Percentiles rank a stretch among this genome's conserved stretches.
phyloP scores from a whole-genome alignment of 768 basidiomycete species.

The Sistotremastrum niveocremeum region DNA sequence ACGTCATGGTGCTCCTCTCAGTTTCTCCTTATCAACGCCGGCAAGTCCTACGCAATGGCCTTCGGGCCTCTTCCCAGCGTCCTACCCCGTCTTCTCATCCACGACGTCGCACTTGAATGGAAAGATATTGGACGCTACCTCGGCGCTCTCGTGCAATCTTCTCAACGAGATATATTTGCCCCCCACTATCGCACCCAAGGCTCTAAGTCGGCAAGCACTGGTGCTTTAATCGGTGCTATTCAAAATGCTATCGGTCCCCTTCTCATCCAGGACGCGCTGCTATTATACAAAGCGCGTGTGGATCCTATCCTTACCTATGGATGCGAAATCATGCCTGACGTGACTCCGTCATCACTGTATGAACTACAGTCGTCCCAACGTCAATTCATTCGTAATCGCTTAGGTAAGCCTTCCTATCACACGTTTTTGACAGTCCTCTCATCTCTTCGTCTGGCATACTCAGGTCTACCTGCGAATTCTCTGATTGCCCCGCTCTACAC shows the following conservation, averaged over 20 bases:
- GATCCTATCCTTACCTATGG: constrained; percentile 15
- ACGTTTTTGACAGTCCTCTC: too few relatives aligned
- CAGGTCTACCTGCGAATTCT: constrained; percentile 8
- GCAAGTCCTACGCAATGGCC: constrained; percentile 12
- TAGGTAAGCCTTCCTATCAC: too few relatives aligned
- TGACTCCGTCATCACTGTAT: constrained; percentile 3
- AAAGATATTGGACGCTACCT: too few relatives aligned
- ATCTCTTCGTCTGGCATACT: too few relatives aligned
- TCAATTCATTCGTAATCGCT: too few relatives aligned
- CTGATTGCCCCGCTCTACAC: constrained; percentile 11
- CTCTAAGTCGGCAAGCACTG: constrained; percentile 7
- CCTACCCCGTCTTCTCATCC: too few relatives aligned
- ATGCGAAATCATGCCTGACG: constrained; percentile 11
- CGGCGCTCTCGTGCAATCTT: too few relatives aligned
- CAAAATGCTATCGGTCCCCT: constrained; percentile 9
- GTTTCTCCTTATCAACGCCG: constrained; percentile 15
- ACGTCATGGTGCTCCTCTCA: constrained; percentile 13
- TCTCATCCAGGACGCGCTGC: constrained; percentile 7
- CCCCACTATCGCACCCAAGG: constrained; percentile 9
- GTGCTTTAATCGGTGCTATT: constrained; percentile 9
- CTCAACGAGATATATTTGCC: constrained; percentile 3
- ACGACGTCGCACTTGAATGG: too few relatives aligned
- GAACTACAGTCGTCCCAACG: constrained; percentile 12
- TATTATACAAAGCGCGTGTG: constrained; percentile 11
- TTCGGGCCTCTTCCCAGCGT: constrained; percentile 7